A percentile compares a stretch with the other conserved stretches of the same genome.
These are phyloP conservation scores for Leptodermis oblonga DNA, from an alignment of 257 asterid genomes.

Conservation along the genomic window DNA sequence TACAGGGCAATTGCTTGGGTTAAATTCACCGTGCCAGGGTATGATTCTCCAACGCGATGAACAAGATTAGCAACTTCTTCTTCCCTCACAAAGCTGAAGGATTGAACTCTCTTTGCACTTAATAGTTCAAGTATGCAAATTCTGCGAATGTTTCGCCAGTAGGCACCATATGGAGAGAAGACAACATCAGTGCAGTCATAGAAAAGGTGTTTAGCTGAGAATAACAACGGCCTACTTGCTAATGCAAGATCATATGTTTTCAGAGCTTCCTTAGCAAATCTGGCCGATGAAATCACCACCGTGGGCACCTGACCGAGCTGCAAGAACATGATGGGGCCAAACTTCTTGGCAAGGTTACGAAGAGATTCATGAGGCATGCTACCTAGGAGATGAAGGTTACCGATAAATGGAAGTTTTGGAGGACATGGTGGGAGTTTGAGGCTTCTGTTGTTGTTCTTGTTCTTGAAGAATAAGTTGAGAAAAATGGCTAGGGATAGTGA, in stretches of 20 bases:
- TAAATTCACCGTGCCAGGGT: conserved; percentile 15
- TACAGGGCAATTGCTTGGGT: conserved; percentile 33
- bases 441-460: not conserved
- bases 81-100: conserved; percentile 35
- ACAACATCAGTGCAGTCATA: conserved; percentile 46
- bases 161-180: conserved; percentile 46
- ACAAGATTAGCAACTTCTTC: conserved; percentile 43
- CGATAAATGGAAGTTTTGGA: conserved; percentile 47
- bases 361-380: conserved; percentile 50
- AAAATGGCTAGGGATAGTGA: conserved; percentile 10
- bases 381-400: conserved; percentile 58
- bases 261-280: conserved; percentile 44
- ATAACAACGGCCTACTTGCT: conserved; percentile 45
- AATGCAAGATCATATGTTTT: conserved; percentile 42
- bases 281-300: conserved; percentile 45
- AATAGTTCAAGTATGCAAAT: conserved; percentile 40
- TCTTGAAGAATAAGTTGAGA: conserved; percentile 5
- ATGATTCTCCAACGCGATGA: conserved; percentile 28
- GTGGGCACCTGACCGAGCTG: conserved; percentile 54
- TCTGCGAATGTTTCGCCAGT: conserved; percentile 47
- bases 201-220: conserved; percentile 47
- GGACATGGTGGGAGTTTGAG: conserved; percentile 44
- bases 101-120: conserved; percentile 41
- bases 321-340: conserved; percentile 44
- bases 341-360: conserved; percentile 29